These are phyloP conservation scores for Rhizophagus sp. DNA, from an alignment of 192 early-diverging fungal species.

Conservation along the genomic window DNA sequence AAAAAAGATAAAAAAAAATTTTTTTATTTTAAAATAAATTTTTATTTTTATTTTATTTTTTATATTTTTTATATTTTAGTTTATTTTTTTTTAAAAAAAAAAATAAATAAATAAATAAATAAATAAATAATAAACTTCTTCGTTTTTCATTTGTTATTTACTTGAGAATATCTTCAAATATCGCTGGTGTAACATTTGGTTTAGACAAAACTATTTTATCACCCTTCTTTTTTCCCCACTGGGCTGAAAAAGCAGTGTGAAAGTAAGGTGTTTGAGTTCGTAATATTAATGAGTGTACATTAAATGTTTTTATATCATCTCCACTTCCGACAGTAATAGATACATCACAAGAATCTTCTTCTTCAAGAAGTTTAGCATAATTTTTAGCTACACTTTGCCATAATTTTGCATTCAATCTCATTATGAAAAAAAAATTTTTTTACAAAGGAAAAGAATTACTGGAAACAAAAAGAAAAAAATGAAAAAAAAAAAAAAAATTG, in stretches of 20 bases:
- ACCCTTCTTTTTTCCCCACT: not conserved
- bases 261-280: conserved; percentile 14
- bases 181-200: not conserved
- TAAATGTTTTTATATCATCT: conserved; percentile 7
- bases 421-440: not conserved
- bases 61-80: no score
- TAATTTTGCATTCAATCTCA: not conserved
- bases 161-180: conserved; percentile 2
- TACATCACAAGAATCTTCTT: conserved; percentile 10
- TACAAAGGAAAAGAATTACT: not conserved
- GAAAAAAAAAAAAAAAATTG: not conserved
- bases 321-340: conserved; percentile 16
- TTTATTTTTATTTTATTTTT: not conserved
- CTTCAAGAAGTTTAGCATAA: not conserved
- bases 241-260: not conserved
- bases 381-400: not conserved
- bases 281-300: conserved; percentile 12
- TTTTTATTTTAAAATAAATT: not conserved
- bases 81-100: not conserved
- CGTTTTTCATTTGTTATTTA: not conserved
- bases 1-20: not conserved
- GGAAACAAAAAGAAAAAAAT: no score
- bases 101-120: no score
- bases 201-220: not conserved
- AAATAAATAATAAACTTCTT: not conserved